Evolutionary conservation across 2,329 filamentous ascomycete genomes (phyloP), one percentile per base, ranked within the genome.

Genomic region (Botrytis deweyae): DNA sequence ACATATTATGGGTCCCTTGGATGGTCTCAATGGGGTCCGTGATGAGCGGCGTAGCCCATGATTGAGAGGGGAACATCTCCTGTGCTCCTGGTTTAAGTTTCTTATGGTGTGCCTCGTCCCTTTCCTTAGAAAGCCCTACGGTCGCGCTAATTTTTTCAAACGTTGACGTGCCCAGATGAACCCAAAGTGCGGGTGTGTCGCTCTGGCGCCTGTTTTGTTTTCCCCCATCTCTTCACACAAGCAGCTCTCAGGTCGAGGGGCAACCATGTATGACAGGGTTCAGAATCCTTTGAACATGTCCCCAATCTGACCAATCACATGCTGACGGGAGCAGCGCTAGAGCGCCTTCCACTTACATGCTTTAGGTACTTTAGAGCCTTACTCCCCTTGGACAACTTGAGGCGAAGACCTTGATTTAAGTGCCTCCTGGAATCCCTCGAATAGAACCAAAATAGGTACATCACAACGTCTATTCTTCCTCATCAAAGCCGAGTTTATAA

Each of bases 121-220:
- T 67, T 52, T 67, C 52, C 42, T 62, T 65, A 73, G 64, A 69
- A 62, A 69, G 71, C 71, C 71, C 64, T 69, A 69, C 64, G 64
- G 55, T 69, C 71, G 71, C 71, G 71, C 71, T 73, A 73, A 69
- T 46, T 25, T 69, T 69, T 58, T 36, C 49, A 46, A 69, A 62
- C 71, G 71, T 72, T 69, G 71, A 72, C 71, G 5, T 84, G 78
- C 36, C 65, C 84, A 77, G 8, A 83, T 82, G 49, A 69, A 36
- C 82, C 83, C 1, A 84, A 77, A 9, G 82, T 18, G 82, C 82
- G 66, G 72, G 66, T 70, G 46, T 64, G 59, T 70, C 59, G 44
- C 59, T 73, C 59, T 73, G 72, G 72, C 72, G 72, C 72, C 72
- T 73, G 67, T 73, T 73, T 73, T 62, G 55, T 62, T 73, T 62